phyloP scores from a whole-genome alignment of 192 early-diverging fungal species.

The Oehlia diaphana region DNA sequence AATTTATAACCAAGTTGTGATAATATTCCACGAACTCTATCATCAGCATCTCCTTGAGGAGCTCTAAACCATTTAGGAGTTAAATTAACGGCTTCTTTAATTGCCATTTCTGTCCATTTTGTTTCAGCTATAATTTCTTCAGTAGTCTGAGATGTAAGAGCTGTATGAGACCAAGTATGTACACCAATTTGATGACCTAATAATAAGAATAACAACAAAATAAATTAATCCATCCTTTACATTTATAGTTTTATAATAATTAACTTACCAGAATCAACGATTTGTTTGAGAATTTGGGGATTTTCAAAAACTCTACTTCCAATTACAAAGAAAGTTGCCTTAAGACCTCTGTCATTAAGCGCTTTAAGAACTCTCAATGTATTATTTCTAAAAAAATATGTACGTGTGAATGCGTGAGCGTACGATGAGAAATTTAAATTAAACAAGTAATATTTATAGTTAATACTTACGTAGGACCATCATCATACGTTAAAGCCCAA shows the following conservation, averaged over 20 bases:
- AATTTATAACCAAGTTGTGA: conserved; percentile 53
- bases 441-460: too few relatives aligned
- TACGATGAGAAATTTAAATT: too few relatives aligned
- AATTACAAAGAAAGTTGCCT: conserved; percentile 50
- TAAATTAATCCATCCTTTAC: background rate
- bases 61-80: conserved; percentile 56
- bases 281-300: conserved; percentile 39
- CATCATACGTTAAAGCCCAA: conserved; percentile 56
- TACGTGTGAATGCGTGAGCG: background rate
- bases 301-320: conserved; percentile 43
- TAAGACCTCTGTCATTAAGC: conserved; percentile 37
- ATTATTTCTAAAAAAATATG: background rate
- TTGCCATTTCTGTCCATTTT: conserved; percentile 53
- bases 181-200: conserved; percentile 43
- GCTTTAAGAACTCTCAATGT: conserved; percentile 43
- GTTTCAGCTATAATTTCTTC: conserved; percentile 66
- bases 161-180: conserved; percentile 65
- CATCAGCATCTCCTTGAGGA: conserved; percentile 64
- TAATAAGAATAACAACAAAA: background rate
- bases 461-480: conserved; percentile 45
- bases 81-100: conserved; percentile 49
- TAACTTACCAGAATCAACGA: conserved; percentile 29
- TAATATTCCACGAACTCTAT: conserved; percentile 66
- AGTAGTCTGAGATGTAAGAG: conserved; percentile 54
- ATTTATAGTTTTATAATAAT: background rate